Conservation (phyloP, 1,284 basidiomycete species). For the Athelia sp. region DNA sequence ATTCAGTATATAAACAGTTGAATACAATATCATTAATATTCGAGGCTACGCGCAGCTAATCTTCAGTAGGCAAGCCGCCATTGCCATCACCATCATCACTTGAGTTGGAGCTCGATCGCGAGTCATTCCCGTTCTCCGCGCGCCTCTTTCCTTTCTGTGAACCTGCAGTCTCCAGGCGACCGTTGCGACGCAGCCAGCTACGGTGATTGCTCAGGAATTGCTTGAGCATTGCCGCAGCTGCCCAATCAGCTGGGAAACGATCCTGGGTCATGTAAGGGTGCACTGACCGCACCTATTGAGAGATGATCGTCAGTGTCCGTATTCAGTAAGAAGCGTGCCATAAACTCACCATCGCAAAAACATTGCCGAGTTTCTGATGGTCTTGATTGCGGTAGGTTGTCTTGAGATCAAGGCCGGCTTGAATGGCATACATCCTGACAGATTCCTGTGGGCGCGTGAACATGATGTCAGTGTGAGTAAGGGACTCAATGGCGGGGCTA, state of each 20-base stretch:
- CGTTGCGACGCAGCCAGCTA: not conserved
- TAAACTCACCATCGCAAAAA: not conserved
- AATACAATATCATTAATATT: no score
- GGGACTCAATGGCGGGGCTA: not conserved
- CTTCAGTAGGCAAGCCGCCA: no score
- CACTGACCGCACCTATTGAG: not conserved
- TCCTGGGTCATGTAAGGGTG: constrained; percentile 1
- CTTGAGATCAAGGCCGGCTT: not conserved
- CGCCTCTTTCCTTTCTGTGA: no score
- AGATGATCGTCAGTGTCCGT: not conserved
- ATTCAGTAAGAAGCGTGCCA: not conserved
- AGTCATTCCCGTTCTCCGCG: no score
- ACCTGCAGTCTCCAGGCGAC: not conserved
- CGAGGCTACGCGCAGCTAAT: no score
- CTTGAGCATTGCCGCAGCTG: not conserved
- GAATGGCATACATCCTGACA: not conserved
- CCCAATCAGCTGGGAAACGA: constrained; percentile 3
- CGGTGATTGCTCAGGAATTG: constrained; percentile 1
- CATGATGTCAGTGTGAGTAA: not conserved
- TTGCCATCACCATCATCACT: no score
- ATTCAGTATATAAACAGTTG: no score
- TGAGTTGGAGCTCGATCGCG: no score
- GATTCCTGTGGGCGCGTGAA: not conserved
- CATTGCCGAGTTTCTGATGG: not conserved
- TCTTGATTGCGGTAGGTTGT: not conserved